phyloP scores from a whole-genome alignment of 2,329 filamentous ascomycete genomes.

The Xylogone sp. region DNA sequence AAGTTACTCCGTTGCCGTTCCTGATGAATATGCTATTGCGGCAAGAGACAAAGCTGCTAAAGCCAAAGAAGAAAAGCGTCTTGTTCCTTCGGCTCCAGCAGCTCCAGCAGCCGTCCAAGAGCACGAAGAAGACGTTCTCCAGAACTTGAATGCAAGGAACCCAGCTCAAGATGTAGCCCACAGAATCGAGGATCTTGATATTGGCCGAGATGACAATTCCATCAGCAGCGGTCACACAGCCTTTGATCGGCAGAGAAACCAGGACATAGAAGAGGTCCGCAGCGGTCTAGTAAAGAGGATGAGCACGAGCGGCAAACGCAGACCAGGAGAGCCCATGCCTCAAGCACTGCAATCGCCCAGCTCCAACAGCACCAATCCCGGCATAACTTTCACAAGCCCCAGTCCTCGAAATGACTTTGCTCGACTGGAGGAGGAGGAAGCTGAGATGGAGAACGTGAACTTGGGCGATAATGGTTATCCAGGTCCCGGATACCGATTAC shows the following conservation, averaged over 20 bases:
- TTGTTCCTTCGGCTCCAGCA: conserved; percentile 47
- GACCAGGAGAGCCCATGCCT: conserved; percentile 21
- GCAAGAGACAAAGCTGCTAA: conserved; percentile 57
- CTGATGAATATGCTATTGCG: conserved; percentile 61
- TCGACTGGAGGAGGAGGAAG: background rate
- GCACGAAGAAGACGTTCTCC: conserved; percentile 2
- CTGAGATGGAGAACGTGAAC: background rate
- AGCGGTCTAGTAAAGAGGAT: conserved; percentile 23
- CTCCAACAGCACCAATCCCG: background rate
- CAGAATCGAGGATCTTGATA: conserved; percentile 29
- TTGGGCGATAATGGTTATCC: background rate
- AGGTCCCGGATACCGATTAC: background rate
- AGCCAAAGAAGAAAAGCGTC: conserved; percentile 60
- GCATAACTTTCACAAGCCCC: background rate
- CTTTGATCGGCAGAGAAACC: conserved; percentile 10
- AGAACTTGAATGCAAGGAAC: conserved; percentile 9
- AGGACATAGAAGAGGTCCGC: conserved; percentile 19
- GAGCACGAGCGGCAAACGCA: conserved; percentile 22
- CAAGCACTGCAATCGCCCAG: background rate
- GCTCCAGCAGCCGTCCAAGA: too few species aligned
- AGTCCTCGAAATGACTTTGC: background rate
- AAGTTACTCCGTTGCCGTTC: conserved; percentile 73
- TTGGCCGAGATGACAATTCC: conserved; percentile 13
- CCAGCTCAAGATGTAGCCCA: conserved; percentile 37
- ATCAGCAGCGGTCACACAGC: conserved; percentile 1